Base-by-base conservation (phyloP, 257 asterid species). In the Solanum dulcamara region DNA sequence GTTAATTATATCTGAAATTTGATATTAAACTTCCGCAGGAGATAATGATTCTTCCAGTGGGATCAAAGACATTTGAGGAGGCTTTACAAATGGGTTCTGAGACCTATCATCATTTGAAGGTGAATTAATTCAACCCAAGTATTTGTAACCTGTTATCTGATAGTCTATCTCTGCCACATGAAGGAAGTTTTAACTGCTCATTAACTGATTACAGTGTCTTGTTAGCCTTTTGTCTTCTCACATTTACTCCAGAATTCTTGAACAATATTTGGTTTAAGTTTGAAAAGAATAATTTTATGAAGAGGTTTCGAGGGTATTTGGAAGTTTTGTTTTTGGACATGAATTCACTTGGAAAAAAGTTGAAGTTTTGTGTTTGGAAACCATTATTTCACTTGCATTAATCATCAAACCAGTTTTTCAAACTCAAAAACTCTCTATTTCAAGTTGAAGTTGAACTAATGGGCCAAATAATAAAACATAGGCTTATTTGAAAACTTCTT, bases 21-120 rank as follows among this genome's bases (percentile, higher is more conserved):
- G 86, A 26, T 32, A 87, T 81, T 51, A 48, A 84, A 81, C 88
- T 82, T 83, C 86, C 51, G 86, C 94, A 97, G 99, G 97, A 92
- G 86, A 95, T 97, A 77, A 90, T 93, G 98, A 88, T 97, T 86
- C 97, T 97, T 85, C 99, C 99, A 80, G 87, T 90, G 89, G 98
- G 98, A 87, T 97, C 99, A 46, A 91, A 55, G 83, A 94, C 88
- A 85, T 94, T 94, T 92, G 98, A 92, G 91, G 99, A 95, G 92
- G 98, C 99, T 48, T 79, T 95, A 91, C 98, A 93, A 89, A 95
- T 97, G 90, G 99, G 99, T 87, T 92, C 99, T 38, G 99, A 97
- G 91, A 94, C 98, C 40, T 94, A 95, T 92, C 98, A 95, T 88
- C 99, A 95, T 89, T 86, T 97, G 84, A 97, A 97, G 97, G 99